A percentile compares a stretch with the other conserved stretches of the same genome.
Evolutionary conservation across 495 filamentous ascomycete genomes (phyloP).

Genomic region (Talaromyces liani): DNA sequence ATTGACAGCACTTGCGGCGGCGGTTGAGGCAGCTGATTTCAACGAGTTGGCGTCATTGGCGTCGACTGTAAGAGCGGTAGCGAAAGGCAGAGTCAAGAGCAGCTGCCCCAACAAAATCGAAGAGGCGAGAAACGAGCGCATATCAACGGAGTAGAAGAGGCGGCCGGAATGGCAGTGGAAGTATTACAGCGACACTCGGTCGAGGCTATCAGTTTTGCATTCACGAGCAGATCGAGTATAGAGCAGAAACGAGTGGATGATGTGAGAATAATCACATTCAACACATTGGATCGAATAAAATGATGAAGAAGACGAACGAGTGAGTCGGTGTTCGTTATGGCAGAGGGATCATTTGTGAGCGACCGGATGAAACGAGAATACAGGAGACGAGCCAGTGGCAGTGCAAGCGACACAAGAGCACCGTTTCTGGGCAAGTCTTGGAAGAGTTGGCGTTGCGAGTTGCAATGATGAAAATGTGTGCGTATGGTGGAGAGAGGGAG

Average conservation of each 20-base stretch:
- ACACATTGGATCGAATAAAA: not conserved
- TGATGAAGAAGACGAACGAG: not conserved
- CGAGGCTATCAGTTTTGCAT: no score
- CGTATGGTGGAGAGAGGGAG: not conserved
- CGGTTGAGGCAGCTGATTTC: conserved; percentile 49
- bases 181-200: not conserved
- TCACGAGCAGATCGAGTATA: not conserved
- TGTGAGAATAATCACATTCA: not conserved
- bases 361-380: not conserved
- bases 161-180: not conserved
- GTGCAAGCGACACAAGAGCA: not conserved
- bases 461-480: not conserved
- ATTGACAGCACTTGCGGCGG: conserved; percentile 57
- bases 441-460: not conserved
- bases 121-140: not conserved
- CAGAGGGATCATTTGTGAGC: not conserved
- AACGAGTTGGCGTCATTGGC: conserved; percentile 43
- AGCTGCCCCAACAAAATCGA: conserved; percentile 18
- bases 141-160: not conserved
- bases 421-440: conserved; percentile 5
- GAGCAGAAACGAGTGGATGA: not conserved
- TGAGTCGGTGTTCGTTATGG: not conserved
- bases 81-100: conserved; percentile 19
- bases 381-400: not conserved
- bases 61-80: conserved; percentile 24